Conservation (phyloP, 805 yeast species). For the Debaryomyces maramus region DNA sequence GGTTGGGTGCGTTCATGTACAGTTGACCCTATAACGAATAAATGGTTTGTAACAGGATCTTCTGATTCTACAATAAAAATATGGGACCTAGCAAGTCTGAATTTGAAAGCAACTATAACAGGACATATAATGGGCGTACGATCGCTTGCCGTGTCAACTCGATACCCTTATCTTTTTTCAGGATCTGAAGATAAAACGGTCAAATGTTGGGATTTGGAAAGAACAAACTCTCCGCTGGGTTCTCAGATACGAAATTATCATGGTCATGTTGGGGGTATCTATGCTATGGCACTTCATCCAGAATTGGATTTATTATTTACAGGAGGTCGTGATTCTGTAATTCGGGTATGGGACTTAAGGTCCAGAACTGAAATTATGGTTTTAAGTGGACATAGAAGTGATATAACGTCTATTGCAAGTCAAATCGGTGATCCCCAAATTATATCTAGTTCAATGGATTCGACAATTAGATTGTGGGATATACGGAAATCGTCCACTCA, state of each 20-base stretch:
- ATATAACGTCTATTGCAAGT: constrained; percentile 67
- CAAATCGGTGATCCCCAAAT: constrained; percentile 83
- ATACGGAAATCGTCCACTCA: constrained; percentile 72
- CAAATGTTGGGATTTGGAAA: constrained; percentile 94
- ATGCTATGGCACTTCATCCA: constrained; percentile 83
- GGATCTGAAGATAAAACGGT: constrained; percentile 93
- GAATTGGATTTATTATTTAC: constrained; percentile 79
- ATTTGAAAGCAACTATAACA: constrained; percentile 70
- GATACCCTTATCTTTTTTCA: constrained; percentile 86
- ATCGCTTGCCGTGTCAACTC: constrained; percentile 65
- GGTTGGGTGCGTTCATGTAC: constrained; percentile 90
- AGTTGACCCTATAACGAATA: constrained; percentile 77
- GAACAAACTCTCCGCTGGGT: constrained; percentile 58
- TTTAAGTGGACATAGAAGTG: constrained; percentile 76
- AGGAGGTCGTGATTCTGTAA: constrained; percentile 86
- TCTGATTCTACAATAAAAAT: constrained; percentile 84
- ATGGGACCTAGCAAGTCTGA: constrained; percentile 82
- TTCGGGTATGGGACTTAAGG: constrained; percentile 92
- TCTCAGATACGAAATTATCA: constrained; percentile 76
- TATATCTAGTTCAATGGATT: constrained; percentile 78
- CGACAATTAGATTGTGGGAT: constrained; percentile 90
- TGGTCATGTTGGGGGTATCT: constrained; percentile 91
- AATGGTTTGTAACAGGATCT: constrained; percentile 92
- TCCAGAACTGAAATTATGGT: constrained; percentile 73
- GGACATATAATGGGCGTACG: constrained; percentile 93